Percentiles rank a stretch among this genome's conserved stretches.
Conservation (phyloP, 148 eudicot genomes). For the Chenopodium formosanum region DNA sequence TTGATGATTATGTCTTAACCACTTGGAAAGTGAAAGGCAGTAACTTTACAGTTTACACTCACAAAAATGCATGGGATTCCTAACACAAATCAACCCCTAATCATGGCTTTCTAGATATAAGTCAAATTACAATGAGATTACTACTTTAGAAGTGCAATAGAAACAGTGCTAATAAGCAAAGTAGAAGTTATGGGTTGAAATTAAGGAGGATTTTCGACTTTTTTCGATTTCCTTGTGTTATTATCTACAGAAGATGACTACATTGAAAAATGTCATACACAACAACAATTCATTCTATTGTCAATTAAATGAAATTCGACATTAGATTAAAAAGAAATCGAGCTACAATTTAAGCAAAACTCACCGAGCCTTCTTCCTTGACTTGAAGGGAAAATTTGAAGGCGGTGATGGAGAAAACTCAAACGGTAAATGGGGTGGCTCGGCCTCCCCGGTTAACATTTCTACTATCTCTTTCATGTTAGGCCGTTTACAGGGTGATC, state of each 20-base stretch:
- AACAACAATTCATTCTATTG: conserved; percentile 24
- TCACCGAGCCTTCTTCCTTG: conserved; percentile 79
- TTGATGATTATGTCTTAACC: conserved; percentile 48
- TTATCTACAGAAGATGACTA: conserved; percentile 33
- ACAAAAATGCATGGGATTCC: conserved; percentile 65
- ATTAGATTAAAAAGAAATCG: conserved; percentile 19
- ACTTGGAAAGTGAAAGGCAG: conserved; percentile 40
- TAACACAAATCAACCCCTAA: conserved; percentile 28
- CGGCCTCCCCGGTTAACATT: conserved; percentile 74
- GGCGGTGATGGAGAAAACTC: conserved; percentile 99
- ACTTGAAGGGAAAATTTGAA: conserved; percentile 68
- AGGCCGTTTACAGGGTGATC: conserved; percentile 71
- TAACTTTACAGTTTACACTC: conserved; percentile 24
- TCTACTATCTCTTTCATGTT: conserved; percentile 75
- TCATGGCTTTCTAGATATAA: conserved; percentile 38
- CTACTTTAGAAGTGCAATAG: conserved; percentile 8
- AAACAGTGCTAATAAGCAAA: conserved; percentile 12
- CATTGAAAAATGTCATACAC: conserved; percentile 31
- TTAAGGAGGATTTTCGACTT: conserved; percentile 19
- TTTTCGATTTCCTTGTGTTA: conserved; percentile 23
- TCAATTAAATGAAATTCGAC: conserved; percentile 21
- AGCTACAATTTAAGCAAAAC: conserved; percentile 22
- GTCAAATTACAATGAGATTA: conserved; percentile 19
- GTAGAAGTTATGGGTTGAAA: conserved; percentile 24
- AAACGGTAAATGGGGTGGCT: conserved; percentile 84